Evolutionary conservation across 768 basidiomycete species (phyloP).

Genomic region (Leccinum boreale): DNA sequence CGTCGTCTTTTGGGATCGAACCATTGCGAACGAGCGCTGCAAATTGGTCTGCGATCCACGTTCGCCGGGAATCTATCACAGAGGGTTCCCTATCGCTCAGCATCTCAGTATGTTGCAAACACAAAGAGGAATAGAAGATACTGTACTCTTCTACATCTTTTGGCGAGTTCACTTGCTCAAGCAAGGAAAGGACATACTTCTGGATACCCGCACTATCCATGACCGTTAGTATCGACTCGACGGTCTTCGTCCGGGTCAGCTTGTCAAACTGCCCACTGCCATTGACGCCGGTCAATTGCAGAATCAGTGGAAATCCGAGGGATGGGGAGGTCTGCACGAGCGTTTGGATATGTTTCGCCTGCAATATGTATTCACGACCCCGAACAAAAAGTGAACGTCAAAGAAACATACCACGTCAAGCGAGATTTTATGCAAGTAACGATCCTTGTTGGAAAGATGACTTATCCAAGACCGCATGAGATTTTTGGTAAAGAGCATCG

Average conservation of each 20-base stretch:
- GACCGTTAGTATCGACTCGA: conserved; percentile 76
- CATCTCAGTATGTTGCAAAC: conserved; percentile 13
- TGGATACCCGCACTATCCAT: conserved; percentile 74
- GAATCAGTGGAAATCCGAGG: conserved; percentile 79
- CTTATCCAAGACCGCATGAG: conserved; percentile 98
- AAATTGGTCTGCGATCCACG: conserved; percentile 89
- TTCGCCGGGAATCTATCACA: conserved; percentile 53
- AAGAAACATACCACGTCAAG: conserved; percentile 63
- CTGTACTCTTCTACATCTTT: conserved; percentile 43
- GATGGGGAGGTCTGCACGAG: conserved; percentile 74
- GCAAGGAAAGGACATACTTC: conserved; percentile 70
- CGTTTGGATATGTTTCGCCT: conserved; percentile 75
- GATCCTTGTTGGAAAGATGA: conserved; percentile 83
- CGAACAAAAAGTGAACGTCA: background rate
- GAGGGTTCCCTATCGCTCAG: conserved; percentile 39
- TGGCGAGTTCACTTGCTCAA: conserved; percentile 55
- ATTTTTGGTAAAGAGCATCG: conserved; percentile 90
- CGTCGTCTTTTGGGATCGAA: conserved; percentile 74
- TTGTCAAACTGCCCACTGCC: conserved; percentile 89
- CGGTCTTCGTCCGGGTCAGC: conserved; percentile 88
- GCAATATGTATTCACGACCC: background rate
- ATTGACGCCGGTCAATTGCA: conserved; percentile 79
- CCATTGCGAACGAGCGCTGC: conserved; percentile 74
- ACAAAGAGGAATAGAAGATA: background rate
- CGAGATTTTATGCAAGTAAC: conserved; percentile 88